Base-by-base conservation (phyloP, 495 filamentous ascomycete genomes). In the Daldinia decipiens region DNA sequence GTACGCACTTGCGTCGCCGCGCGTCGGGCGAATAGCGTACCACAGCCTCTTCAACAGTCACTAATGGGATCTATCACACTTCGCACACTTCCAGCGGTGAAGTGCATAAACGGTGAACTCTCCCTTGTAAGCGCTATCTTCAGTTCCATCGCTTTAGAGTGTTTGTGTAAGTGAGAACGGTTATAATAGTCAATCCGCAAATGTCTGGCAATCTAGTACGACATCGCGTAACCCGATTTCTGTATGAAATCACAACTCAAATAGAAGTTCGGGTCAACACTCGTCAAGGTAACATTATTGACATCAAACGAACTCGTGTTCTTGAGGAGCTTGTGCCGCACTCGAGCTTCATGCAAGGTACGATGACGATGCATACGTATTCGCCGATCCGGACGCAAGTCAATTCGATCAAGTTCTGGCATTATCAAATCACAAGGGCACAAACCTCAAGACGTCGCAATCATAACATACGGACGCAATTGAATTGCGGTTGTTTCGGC, bases 291-390 rank as follows among this genome's bases (percentile, higher is more conserved):
- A 55, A 27, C 63, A n/a, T 29, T 43, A 53, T 56, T 36, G 26
- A 65, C 34, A 39, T 64, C 32, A 65, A 24, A 27, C n/a, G 50
- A 72, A 61, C 65, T 59, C 55, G 70, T 65, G 60, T 68, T 31
- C 54, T 71, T 60, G 8, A 24, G 19, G 9, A 56, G 29, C 59
- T 57, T 63, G 72, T 62, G 68, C 72, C 68, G 54, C 64, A 60
- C 5, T 54, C 64, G 60, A 68, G 60, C 63, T 67, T 74, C 64
- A 71, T 74, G 72, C 72, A 74, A 74, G 72, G 72, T 73, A 73
- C 70, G 70, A 69, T 66, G 65, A 73, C 70, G 70, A 69, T 66
- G 65, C 70, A 66, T 73, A 62, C 62, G 21, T 73, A 66, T 63
- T 73, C 56, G 61, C 21, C 62, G 61, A 73, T 73, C 62, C 52